Evolutionary conservation across 495 filamentous ascomycete genomes (phyloP).

Genomic region (Pseudoneurospora amorphoporcata): DNA sequence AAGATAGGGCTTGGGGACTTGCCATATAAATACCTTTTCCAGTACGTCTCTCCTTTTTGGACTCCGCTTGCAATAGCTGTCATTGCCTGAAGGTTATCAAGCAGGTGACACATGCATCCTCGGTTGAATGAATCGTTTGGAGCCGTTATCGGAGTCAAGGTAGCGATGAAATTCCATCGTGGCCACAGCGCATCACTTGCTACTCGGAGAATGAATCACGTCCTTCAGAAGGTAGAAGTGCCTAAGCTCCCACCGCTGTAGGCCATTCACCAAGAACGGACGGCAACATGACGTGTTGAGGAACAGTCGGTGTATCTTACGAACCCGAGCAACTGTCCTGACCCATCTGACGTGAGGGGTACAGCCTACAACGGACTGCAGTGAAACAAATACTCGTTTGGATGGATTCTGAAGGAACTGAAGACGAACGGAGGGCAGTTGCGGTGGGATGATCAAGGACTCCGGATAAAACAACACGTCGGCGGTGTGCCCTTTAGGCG

Average conservation of each 20-base stretch:
- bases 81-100: not conserved
- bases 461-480: not conserved
- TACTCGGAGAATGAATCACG: not conserved
- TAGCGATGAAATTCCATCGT: not conserved
- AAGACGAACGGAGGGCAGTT: not conserved
- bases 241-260: not conserved
- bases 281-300: not conserved
- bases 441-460: not conserved
- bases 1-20: not conserved
- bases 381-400: not conserved
- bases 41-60: not conserved
- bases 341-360: not conserved
- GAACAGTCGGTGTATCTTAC: not conserved
- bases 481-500: not conserved
- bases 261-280: not conserved
- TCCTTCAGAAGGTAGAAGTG: not conserved
- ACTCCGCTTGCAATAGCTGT: not conserved
- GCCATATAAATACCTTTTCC: not conserved
- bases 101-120: not conserved
- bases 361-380: not conserved
- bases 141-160: not conserved
- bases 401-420: not conserved
- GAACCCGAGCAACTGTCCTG: not conserved
- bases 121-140: not conserved
- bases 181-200: not conserved